A percentile compares a stretch with the other conserved stretches of the same genome.
Conservation (phyloP, 2,329 filamentous ascomycete genomes). For the Aspergillus awamori region DNA sequence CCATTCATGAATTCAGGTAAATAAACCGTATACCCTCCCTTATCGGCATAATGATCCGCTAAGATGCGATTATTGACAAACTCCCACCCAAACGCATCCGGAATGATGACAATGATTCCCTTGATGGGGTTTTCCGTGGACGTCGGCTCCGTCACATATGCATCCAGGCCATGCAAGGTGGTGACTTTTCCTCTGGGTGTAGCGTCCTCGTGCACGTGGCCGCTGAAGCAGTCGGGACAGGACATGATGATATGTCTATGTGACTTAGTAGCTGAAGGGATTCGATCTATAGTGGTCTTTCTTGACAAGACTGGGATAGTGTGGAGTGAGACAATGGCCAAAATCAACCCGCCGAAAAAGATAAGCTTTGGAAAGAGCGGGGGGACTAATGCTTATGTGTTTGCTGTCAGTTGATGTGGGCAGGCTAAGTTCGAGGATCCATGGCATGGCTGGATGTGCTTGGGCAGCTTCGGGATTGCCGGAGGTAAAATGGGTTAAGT, state of each 20-base stretch:
- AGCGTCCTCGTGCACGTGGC: constrained; percentile 47
- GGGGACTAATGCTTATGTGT: too few species aligned
- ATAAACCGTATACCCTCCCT: constrained; percentile 55
- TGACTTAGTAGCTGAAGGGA: too few species aligned
- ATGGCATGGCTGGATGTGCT: too few species aligned
- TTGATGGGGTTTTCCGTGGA: constrained; percentile 30
- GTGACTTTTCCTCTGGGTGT: constrained; percentile 50
- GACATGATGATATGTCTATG: constrained; percentile 23
- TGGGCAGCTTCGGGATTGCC: too few species aligned
- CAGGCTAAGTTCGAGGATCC: too few species aligned
- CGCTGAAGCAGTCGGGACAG: constrained; percentile 50
- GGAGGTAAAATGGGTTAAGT: too few species aligned
- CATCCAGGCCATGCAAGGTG: constrained; percentile 53
- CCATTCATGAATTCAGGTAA: constrained; percentile 62
- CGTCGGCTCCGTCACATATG: constrained; percentile 51
- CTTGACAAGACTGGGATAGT: too few species aligned
- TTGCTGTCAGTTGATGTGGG: too few species aligned
- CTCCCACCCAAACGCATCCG: constrained; percentile 60
- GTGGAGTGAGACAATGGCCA: too few species aligned
- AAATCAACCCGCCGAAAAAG: too few species aligned
- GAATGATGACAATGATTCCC: constrained; percentile 57
- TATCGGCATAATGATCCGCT: constrained; percentile 58
- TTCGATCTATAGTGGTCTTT: too few species aligned
- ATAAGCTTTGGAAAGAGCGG: too few species aligned
- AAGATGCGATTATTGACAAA: constrained; percentile 58